These are phyloP conservation scores for Panicum hallii DNA, from an alignment of 202 grass and related monocot species.

Conservation along the genomic window DNA sequence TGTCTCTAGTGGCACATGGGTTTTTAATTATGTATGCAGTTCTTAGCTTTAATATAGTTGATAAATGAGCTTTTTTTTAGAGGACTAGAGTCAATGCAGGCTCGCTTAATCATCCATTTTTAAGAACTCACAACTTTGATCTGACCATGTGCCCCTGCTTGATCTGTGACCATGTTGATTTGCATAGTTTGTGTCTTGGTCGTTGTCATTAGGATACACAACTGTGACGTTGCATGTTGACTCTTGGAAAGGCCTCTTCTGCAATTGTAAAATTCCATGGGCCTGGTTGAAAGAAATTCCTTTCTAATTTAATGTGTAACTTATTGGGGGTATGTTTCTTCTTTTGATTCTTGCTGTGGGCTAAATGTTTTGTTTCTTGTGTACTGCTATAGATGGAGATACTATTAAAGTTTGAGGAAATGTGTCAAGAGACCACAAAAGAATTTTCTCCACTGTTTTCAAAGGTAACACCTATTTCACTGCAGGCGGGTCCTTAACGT, in stretches of 20 bases:
- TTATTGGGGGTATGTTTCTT: background rate
- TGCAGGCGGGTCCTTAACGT: background rate
- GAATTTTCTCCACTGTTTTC: conserved; percentile 78
- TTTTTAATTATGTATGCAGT: background rate
- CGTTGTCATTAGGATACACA: background rate
- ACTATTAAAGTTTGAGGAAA: conserved; percentile 97
- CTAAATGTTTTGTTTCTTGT: conserved; percentile 37
- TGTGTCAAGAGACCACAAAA: conserved; percentile 81
- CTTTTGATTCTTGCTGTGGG: conserved; percentile 4
- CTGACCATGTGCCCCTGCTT: background rate
- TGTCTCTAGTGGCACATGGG: background rate
- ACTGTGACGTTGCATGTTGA: background rate
- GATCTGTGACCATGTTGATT: background rate
- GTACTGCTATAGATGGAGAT: conserved; percentile 81
- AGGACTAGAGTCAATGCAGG: background rate
- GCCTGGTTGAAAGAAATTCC: conserved; percentile 21
- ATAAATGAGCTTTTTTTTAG: background rate
- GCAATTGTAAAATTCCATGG: background rate
- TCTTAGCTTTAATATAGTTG: background rate
- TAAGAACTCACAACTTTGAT: background rate
- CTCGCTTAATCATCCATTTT: conserved; percentile 14
- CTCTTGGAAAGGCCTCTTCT: conserved; percentile 5
- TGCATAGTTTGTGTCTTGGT: conserved; percentile 19
- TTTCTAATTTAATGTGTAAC: conserved; percentile 16
- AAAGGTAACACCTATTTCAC: conserved; percentile 52